Percentiles rank a stretch among this genome's conserved stretches.
Evolutionary conservation across 192 early-diverging fungal genomes (phyloP).

Genomic region (Mycoemilia scoparia): DNA sequence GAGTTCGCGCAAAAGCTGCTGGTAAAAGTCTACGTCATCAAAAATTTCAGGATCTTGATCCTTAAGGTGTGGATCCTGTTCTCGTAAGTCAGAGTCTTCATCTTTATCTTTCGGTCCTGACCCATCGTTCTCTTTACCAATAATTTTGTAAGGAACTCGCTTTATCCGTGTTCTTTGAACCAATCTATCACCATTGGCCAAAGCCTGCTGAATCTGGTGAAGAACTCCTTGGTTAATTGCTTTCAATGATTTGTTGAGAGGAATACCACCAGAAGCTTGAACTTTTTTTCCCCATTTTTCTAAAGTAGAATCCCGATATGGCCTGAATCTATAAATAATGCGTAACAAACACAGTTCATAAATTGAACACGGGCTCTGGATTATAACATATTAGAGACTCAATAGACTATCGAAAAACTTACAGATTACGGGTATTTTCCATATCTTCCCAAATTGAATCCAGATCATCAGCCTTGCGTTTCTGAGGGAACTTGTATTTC

Average conservation of each 20-base stretch:
- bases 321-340: conserved; percentile 25
- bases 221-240: conserved; percentile 74
- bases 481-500: too few species aligned
- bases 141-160: conserved; percentile 43
- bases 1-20: conserved; percentile 79
- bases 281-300: conserved; percentile 92
- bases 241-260: conserved; percentile 82
- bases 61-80: conserved; percentile 49
- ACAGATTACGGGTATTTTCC: too few species aligned
- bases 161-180: conserved; percentile 76
- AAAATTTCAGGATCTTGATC: conserved; percentile 54
- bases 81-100: not conserved
- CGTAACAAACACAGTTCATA: not conserved
- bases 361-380: not conserved
- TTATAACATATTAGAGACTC: too few species aligned
- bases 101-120: not conserved
- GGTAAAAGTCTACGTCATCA: conserved; percentile 94
- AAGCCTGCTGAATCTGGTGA: conserved; percentile 50
- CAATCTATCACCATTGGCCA: conserved; percentile 54
- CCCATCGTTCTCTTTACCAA: conserved; percentile 7
- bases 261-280: conserved; percentile 44
- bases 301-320: conserved; percentile 67
- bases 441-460: too few species aligned
- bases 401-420: too few species aligned
- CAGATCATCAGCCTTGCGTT: too few species aligned